These are phyloP conservation scores for Crucihimalaya himalaica DNA, from an alignment of 345 rosid species.

Conservation along the genomic window DNA sequence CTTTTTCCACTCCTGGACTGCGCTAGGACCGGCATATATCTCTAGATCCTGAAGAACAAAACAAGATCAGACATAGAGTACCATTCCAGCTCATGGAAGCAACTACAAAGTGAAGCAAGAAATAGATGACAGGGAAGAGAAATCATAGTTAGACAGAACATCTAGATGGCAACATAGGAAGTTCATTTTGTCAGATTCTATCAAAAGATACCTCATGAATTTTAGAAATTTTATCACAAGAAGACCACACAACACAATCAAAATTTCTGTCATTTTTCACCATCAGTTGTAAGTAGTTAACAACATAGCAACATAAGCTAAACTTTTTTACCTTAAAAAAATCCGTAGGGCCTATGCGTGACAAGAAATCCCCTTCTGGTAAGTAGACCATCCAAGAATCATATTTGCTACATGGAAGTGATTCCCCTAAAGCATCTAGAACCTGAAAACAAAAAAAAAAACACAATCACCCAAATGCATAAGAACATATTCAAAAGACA, in stretches of 20 bases:
- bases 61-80: not conserved
- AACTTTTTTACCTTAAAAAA: slow-evolving; percentile 69
- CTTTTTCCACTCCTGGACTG: slow-evolving; percentile 83
- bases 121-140: too few species aligned
- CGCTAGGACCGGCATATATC: slow-evolving; percentile 74
- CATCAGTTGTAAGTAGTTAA: not conserved
- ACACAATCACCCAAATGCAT: slow-evolving; percentile 12
- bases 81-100: too few species aligned
- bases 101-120: too few species aligned
- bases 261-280: not conserved
- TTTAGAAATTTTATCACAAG: not conserved
- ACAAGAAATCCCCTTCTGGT: slow-evolving; percentile 92
- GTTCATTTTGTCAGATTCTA: too few species aligned
- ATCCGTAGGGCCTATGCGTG: slow-evolving; percentile 88
- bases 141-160: too few species aligned
- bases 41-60: slow-evolving; percentile 68
- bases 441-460: slow-evolving; percentile 56
- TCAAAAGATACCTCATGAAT: not conserved
- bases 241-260: not conserved
- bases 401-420: slow-evolving; percentile 74
- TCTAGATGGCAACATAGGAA: too few species aligned
- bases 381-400: slow-evolving; percentile 98
- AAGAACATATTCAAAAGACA: slow-evolving; percentile 3
- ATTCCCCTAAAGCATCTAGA: slow-evolving; percentile 86
- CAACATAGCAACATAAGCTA: not conserved